These are phyloP conservation scores for Suillus paluster DNA, from an alignment of 768 basidiomycete genomes.

Conservation along the genomic window DNA sequence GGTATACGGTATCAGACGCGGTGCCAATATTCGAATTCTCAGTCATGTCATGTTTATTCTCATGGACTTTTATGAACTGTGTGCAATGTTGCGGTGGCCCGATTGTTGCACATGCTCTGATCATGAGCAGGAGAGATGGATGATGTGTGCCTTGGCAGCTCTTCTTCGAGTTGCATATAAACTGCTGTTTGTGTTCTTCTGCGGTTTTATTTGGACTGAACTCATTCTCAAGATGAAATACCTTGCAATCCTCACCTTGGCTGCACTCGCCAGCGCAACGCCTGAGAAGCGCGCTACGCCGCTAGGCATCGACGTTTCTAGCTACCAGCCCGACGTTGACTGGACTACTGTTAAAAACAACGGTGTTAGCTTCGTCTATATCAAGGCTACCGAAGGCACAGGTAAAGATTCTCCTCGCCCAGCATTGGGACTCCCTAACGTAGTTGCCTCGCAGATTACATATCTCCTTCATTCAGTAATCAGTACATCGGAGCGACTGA, in stretches of 20 bases:
- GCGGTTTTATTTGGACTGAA: background rate
- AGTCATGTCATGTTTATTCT: background rate
- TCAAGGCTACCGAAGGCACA: constrained; percentile 73
- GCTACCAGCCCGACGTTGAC: constrained; percentile 51
- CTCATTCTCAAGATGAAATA: constrained; percentile 22
- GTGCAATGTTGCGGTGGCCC: background rate
- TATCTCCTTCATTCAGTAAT: constrained; percentile 39
- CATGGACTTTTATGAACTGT: constrained; percentile 5
- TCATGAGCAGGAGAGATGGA: constrained; percentile 10
- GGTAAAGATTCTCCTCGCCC: constrained; percentile 33
- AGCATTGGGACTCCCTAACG: background rate
- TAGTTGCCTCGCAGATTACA: constrained; percentile 22
- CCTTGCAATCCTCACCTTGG: constrained; percentile 19
- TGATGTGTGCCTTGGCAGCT: constrained; percentile 1
- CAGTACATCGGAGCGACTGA: constrained; percentile 62
- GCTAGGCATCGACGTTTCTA: constrained; percentile 60
- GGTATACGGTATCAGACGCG: background rate
- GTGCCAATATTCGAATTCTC: background rate
- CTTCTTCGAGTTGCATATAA: constrained; percentile 17
- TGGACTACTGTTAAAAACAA: constrained; percentile 56
- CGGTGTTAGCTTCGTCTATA: constrained; percentile 59
- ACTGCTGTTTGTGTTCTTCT: background rate
- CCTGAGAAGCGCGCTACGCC: constrained; percentile 41
- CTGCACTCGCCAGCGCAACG: constrained; percentile 20
- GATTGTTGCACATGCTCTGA: constrained; percentile 17